Percentiles rank a stretch among this genome's conserved stretches.
These are phyloP conservation scores for Hypericum perforatum DNA, from an alignment of 345 rosid species.

Conservation along the genomic window DNA sequence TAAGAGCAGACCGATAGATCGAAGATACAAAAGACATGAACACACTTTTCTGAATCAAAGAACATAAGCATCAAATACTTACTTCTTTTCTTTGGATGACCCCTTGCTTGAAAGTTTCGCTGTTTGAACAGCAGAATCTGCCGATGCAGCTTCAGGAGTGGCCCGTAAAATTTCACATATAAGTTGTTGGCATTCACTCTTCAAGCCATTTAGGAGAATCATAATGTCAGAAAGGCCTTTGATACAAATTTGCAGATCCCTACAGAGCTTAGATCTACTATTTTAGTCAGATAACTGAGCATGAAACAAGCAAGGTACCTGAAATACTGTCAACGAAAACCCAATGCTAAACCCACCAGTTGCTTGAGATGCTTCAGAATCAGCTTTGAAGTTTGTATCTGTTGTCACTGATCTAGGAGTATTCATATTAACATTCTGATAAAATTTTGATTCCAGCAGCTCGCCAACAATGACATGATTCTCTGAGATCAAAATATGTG, in stretches of 20 bases:
- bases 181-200: slow-evolving; percentile 99
- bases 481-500: slow-evolving; percentile 33
- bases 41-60: neutral
- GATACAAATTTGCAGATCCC: no score
- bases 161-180: slow-evolving; percentile 97
- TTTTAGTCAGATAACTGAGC: no score
- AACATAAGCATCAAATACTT: slow-evolving; percentile 8
- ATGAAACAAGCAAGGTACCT: slow-evolving; percentile 34
- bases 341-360: slow-evolving; percentile 95
- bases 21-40: neutral
- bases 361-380: slow-evolving; percentile 70
- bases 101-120: slow-evolving; percentile 85
- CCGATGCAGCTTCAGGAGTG: slow-evolving; percentile 97
- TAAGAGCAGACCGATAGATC: neutral
- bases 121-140: slow-evolving; percentile 94
- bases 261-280: no score
- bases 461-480: slow-evolving; percentile 92
- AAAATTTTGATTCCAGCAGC: slow-evolving; percentile 71
- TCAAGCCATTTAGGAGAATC: slow-evolving; percentile 9
- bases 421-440: slow-evolving; percentile 47
- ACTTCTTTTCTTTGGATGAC: slow-evolving; percentile 72
- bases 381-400: slow-evolving; percentile 58
- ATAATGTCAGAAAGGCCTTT: no score
- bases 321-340: slow-evolving; percentile 87
- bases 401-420: slow-evolving; percentile 53